Base-by-base conservation (phyloP, 2,329 filamentous ascomycete species). In the Xylariaceae sp. region DNA sequence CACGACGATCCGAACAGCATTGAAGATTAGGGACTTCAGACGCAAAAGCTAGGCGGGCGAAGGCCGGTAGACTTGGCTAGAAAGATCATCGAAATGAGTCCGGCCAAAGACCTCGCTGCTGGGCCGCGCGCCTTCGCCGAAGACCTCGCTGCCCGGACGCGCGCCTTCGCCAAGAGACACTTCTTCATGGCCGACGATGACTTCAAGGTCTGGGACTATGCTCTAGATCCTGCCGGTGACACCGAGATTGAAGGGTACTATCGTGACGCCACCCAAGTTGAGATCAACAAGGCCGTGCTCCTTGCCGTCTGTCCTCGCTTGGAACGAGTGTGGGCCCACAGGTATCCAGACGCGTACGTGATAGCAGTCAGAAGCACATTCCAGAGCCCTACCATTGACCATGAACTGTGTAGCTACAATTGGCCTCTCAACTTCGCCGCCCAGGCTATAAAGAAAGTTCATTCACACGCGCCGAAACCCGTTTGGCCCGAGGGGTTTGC, bases 401-500 rank as follows among this genome's bases (percentile, higher is more conserved):
- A 27, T 13, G 6, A 10, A 8, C 25, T 8, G 12, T 13, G 14
- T 16, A 31, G 29, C 16, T 7, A 5, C 5, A 12, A 21, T 6
- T 31, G 29, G 29, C 29, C 29, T 7, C 17, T 31, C 5, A 31
- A 21, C 12, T 31, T 31, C 19, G 11, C 22, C 5, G 5, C 17
- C 6, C 29, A 31, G 19, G 17, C 7, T 5, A 15, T 31, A 5
- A 31, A 23, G 19, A 21, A 7, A 6, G 16, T 31, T 10, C 13
- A 31, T 19, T n/a, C n/a, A n/a, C 17, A 31, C 9, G 16, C 11
- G 19, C 29, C 29, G 17, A 14, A 31, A 5, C 19, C 6, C 12
- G 29, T 23, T 5, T 31, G 29, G 29, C 29, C 29, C 29, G 29
- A 31, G 14, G 29, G 29, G 7, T 31, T 31, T 14, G 12, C 5